A percentile compares a stretch with the other conserved stretches of the same genome.
Conservation (phyloP, 2,329 filamentous ascomycete genomes). For the Bertia moriformis region DNA sequence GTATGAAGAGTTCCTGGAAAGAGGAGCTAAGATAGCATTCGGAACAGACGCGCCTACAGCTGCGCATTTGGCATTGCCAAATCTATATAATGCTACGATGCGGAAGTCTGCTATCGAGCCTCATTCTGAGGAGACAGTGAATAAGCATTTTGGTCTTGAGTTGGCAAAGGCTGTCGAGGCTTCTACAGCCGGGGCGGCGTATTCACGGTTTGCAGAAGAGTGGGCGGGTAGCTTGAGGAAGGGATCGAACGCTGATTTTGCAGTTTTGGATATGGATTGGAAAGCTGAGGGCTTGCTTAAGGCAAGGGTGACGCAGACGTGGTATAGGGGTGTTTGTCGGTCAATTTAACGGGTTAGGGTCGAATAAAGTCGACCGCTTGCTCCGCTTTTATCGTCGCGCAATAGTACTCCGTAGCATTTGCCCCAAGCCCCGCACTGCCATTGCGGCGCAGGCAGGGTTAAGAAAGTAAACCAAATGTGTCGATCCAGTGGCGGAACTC, state of each 20-base stretch:
- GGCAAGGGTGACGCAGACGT: slow-evolving; percentile 24
- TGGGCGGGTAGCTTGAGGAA: slow-evolving; percentile 20
- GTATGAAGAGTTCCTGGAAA: slow-evolving; percentile 30
- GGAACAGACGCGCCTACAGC: slow-evolving; percentile 33
- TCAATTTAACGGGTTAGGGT: no score
- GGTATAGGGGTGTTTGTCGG: no score
- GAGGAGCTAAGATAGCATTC: slow-evolving; percentile 26
- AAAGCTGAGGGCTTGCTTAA: slow-evolving; percentile 20
- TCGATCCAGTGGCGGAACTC: no score
- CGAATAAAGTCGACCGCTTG: no score
- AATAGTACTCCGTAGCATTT: no score
- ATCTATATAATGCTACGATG: slow-evolving; percentile 32
- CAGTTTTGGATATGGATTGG: slow-evolving; percentile 26
- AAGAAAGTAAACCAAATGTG: no score
- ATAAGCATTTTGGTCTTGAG: slow-evolving; percentile 23
- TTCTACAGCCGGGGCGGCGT: slow-evolving; percentile 26
- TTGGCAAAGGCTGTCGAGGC: slow-evolving; percentile 24
- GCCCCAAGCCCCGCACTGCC: no score
- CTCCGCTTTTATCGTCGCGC: no score
- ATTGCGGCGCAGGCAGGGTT: no score
- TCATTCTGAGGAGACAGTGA: slow-evolving; percentile 19
- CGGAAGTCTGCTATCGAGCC: slow-evolving; percentile 25
- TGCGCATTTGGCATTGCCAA: slow-evolving; percentile 24
- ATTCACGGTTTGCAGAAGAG: slow-evolving; percentile 25
- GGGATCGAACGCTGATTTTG: slow-evolving; percentile 25